phyloP scores from a whole-genome alignment of 495 filamentous ascomycete genomes.

The Astrocystis sublimbata region DNA sequence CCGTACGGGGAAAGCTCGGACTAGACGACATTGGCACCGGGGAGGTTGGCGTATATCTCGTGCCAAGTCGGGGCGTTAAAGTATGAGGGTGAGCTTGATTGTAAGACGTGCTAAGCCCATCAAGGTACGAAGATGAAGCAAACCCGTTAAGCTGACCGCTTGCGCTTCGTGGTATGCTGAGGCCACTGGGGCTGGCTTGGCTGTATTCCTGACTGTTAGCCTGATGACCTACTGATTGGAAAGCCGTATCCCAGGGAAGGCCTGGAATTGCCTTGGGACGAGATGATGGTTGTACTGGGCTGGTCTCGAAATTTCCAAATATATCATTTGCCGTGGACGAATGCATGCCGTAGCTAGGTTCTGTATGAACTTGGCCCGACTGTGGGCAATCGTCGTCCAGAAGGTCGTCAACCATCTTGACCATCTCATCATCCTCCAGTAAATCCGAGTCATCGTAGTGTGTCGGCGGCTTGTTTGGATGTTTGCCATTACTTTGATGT shows the following conservation, averaged over 20 bases:
- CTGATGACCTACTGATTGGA: constrained; percentile 33
- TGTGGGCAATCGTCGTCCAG: constrained; percentile 32
- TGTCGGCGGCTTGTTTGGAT: constrained; percentile 9
- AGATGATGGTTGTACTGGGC: constrained; percentile 37
- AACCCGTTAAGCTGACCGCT: constrained; percentile 23
- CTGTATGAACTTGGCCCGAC: constrained; percentile 27
- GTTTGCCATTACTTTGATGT: constrained; percentile 20
- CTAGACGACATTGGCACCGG: constrained; percentile 6
- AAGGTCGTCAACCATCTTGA: constrained; percentile 45
- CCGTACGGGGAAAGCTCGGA: constrained; percentile 5
- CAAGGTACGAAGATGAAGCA: constrained; percentile 25
- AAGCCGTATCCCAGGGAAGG: constrained; percentile 49
- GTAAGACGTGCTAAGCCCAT: constrained; percentile 18
- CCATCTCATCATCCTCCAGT: constrained; percentile 36
- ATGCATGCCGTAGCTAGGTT: constrained; percentile 44
- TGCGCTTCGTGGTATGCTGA: constrained; percentile 28
- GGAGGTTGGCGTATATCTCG: constrained; percentile 2
- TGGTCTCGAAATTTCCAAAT: constrained; percentile 27
- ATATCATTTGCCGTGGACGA: constrained; percentile 40
- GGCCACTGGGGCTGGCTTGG: constrained; percentile 16
- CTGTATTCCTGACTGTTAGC: constrained; percentile 26
- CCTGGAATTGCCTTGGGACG: constrained; percentile 40
- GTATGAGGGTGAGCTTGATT: constrained; percentile 1
- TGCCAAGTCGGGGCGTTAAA: constrained; percentile 4
- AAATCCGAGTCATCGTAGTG: constrained; percentile 30